Evolutionary conservation across 1,139 yeast species (phyloP).

Genomic region (Zygotorulaspora mrakii): DNA sequence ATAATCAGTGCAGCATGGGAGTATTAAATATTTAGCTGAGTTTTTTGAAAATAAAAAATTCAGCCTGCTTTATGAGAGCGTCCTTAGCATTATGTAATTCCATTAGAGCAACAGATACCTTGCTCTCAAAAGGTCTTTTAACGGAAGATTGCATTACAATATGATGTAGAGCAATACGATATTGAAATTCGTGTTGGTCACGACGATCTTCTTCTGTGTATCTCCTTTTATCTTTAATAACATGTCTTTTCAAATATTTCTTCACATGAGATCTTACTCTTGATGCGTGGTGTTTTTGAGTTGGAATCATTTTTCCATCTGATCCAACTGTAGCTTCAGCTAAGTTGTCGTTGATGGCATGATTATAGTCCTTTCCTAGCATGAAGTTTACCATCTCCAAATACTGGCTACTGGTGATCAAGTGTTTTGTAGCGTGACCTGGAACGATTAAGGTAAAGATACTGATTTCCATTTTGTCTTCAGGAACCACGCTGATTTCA

Average conservation of each 20-base stretch:
- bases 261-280: slow-evolving; percentile 21
- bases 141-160: slow-evolving; percentile 12
- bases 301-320: slow-evolving; percentile 21
- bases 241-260: slow-evolving; percentile 19
- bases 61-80: slow-evolving; percentile 13
- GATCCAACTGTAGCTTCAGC: slow-evolving; percentile 20
- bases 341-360: slow-evolving; percentile 17
- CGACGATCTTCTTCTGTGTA: slow-evolving; percentile 16
- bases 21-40: slow-evolving; percentile 6
- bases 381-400: slow-evolving; percentile 19
- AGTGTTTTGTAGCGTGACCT: slow-evolving; percentile 15
- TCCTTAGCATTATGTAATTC: slow-evolving; percentile 13
- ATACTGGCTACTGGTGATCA: slow-evolving; percentile 21
- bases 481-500: slow-evolving; percentile 9
- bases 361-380: slow-evolving; percentile 18
- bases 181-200: slow-evolving; percentile 10
- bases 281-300: slow-evolving; percentile 21
- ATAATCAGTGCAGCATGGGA: too few relatives aligned
- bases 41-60: slow-evolving; percentile 16
- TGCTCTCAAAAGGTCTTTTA: slow-evolving; percentile 16
- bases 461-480: slow-evolving; percentile 13
- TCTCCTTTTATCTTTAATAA: slow-evolving; percentile 17
- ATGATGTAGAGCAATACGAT: slow-evolving; percentile 12
- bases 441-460: slow-evolving; percentile 13
- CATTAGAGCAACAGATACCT: slow-evolving; percentile 15